These are phyloP conservation scores for Ustilago xerochloae DNA, from an alignment of 1,284 basidiomycete genomes.

Conservation along the genomic window DNA sequence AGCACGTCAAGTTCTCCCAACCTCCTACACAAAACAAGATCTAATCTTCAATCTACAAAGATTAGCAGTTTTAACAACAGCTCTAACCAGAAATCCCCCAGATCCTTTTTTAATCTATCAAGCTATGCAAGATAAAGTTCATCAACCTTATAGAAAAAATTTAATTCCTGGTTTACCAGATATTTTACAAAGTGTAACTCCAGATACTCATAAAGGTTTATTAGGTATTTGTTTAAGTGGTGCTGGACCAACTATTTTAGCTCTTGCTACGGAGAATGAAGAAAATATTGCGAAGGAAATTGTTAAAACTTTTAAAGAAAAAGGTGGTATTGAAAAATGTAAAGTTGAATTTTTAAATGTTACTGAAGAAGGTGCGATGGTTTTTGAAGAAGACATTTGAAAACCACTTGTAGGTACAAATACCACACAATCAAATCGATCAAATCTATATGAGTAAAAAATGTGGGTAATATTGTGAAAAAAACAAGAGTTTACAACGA, in stretches of 20 bases:
- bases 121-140: constrained; percentile 98
- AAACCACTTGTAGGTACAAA: background rate
- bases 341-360: constrained; percentile 60
- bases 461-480: background rate
- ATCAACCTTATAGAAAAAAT: constrained; percentile 92
- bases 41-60: constrained; percentile 96
- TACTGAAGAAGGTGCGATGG: constrained; percentile 57
- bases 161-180: constrained; percentile 82
- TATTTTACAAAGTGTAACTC: constrained; percentile 83
- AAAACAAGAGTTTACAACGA: too few species aligned
- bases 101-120: constrained; percentile 95
- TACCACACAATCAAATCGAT: too few species aligned
- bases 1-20: constrained; percentile 87
- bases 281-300: constrained; percentile 61
- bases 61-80: constrained; percentile 95
- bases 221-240: constrained; percentile 97
- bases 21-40: constrained; percentile 86
- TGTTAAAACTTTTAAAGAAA: constrained; percentile 53
- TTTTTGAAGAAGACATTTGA: constrained; percentile 6
- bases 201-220: constrained; percentile 87
- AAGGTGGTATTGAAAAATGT: constrained; percentile 55
- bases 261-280: constrained; percentile 80
- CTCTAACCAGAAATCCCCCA: constrained; percentile 87
- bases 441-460: too few species aligned
- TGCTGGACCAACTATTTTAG: constrained; percentile 96